Evolutionary conservation across 371 early-diverging fungal genomes (phyloP).

Genomic region (Saksenaea oblongispora): DNA sequence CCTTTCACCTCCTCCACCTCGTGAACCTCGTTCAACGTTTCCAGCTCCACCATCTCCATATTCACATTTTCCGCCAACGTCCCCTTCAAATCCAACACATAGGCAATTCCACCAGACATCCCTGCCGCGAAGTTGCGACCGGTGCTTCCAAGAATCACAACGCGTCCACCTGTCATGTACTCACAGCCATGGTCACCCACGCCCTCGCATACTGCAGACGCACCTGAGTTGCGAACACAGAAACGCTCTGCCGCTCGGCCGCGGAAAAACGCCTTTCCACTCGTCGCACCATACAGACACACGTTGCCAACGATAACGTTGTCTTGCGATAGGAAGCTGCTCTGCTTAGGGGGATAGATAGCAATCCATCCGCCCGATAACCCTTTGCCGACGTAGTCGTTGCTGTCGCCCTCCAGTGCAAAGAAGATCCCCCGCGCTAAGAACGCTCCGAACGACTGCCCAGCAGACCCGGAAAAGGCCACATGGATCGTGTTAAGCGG

Average conservation of each 20-base stretch:
- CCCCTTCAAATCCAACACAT: constrained; percentile 68
- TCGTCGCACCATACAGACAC: constrained; percentile 93
- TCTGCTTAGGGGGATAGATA: constrained; percentile 82
- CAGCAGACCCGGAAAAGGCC: constrained; percentile 85
- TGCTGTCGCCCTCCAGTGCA: constrained; percentile 92
- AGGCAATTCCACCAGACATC: constrained; percentile 95
- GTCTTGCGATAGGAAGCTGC: constrained; percentile 72
- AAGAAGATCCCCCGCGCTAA: constrained; percentile 83
- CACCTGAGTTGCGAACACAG: constrained; percentile 95
- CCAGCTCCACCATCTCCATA: constrained; percentile 88
- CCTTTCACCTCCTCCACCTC: constrained; percentile 77
- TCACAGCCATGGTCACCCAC: constrained; percentile 97
- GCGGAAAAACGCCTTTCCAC: constrained; percentile 85
- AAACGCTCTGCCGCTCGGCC: constrained; percentile 97
- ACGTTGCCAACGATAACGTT: constrained; percentile 95
- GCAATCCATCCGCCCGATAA: constrained; percentile 87
- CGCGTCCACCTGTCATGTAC: constrained; percentile 96
- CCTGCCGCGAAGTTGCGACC: constrained; percentile 96
- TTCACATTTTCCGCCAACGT: constrained; percentile 76
- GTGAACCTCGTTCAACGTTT: constrained; percentile 73
- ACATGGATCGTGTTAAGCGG: constrained; percentile 82
- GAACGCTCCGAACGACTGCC: constrained; percentile 94
- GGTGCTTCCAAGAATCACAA: constrained; percentile 79
- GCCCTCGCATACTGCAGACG: constrained; percentile 91
- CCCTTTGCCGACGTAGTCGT: constrained; percentile 97